Conservation (phyloP, 1,139 yeast genomes). For the Pichia sp. region DNA sequence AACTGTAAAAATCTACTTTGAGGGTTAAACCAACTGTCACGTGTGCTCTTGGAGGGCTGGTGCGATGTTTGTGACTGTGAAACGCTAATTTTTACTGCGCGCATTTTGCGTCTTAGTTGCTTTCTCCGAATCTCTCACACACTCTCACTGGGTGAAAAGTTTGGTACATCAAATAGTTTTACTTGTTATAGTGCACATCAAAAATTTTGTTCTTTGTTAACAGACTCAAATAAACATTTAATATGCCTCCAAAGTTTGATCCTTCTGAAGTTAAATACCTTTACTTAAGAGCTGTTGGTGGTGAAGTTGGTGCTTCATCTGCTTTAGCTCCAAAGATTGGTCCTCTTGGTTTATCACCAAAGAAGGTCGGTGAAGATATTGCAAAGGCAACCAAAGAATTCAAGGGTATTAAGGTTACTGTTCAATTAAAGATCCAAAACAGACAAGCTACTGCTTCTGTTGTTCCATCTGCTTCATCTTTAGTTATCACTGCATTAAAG, state of each 20-base stretch:
- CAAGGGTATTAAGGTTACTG: constrained; percentile 99
- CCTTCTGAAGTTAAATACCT: constrained; percentile 97
- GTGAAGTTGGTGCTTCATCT: constrained; percentile 99
- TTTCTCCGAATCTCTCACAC: not conserved
- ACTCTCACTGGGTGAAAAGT: not conserved
- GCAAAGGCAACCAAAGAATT: constrained; percentile 99
- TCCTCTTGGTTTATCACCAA: constrained; percentile 99
- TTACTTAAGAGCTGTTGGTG: constrained; percentile 99
- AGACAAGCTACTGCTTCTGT: constrained; percentile 99
- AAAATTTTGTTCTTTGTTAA: not conserved
- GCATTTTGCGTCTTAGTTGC: not conserved
- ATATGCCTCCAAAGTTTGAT: constrained; percentile 96
- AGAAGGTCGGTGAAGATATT: constrained; percentile 99
- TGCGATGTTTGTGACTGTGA: not conserved
- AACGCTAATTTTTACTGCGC: not conserved
- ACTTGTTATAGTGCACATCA: not conserved
- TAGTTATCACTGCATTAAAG: constrained; percentile 98
- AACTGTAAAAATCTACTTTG: not conserved
- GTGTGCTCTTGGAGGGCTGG: not conserved
- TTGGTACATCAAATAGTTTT: not conserved
- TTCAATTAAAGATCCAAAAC: constrained; percentile 97
- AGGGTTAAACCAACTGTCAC: not conserved
- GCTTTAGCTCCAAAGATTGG: constrained; percentile 99
- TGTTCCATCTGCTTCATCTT: constrained; percentile 99
- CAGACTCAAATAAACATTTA: constrained; percentile 14